phyloP scores from a whole-genome alignment of 1,284 basidiomycete genomes.

The Coniferiporia sulphurascens region DNA sequence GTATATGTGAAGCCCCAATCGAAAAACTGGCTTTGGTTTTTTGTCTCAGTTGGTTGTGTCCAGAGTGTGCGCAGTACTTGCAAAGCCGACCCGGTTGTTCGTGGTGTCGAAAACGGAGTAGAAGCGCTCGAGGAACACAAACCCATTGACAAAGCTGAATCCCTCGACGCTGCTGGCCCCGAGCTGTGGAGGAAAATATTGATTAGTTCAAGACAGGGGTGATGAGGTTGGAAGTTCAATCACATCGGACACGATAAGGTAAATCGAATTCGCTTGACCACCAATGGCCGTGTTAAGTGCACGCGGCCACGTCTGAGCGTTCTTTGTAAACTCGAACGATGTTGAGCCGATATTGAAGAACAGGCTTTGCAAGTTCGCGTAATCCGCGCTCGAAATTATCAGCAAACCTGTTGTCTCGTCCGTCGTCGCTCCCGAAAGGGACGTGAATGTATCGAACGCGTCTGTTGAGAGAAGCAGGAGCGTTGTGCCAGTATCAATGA shows the following conservation, averaged over 20 bases:
- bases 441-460: constrained; percentile 18
- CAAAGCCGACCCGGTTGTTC: constrained; percentile 22
- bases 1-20: not conserved
- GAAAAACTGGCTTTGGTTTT: not conserved
- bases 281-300: constrained; percentile 20
- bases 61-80: constrained; percentile 20
- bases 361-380: constrained; percentile 18
- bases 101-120: constrained; percentile 23
- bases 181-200: constrained; percentile 4
- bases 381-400: constrained; percentile 11
- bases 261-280: constrained; percentile 17
- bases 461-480: constrained; percentile 20
- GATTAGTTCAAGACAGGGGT: not conserved
- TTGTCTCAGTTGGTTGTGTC: constrained; percentile 20
- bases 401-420: constrained; percentile 20
- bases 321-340: constrained; percentile 18
- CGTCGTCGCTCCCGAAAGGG: constrained; percentile 15
- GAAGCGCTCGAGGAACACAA: constrained; percentile 21
- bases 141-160: constrained; percentile 22
- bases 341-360: constrained; percentile 19
- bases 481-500: constrained; percentile 25
- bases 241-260: constrained; percentile 20
- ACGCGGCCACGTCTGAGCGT: constrained; percentile 21
- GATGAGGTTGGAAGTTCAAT: not conserved
- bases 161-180: constrained; percentile 14